Evolutionary conservation across 345 rosid genomes (phyloP).

Genomic region (Bruguiera parviflora): DNA sequence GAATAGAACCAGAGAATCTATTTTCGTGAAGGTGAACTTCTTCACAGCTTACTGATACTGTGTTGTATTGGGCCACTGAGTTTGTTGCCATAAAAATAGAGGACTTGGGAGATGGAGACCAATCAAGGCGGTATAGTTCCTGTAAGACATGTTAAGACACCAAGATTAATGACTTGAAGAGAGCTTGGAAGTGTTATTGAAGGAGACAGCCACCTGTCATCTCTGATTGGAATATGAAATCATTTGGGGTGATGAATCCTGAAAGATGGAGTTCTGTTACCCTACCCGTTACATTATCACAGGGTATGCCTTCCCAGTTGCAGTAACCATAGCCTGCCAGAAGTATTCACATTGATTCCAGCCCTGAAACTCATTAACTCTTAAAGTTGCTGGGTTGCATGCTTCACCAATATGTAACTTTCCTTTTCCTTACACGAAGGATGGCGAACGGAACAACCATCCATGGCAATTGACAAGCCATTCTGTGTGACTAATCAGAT

Average conservation of each 20-base stretch:
- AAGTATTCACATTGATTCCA: conserved; percentile 39
- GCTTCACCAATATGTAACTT: conserved; percentile 8
- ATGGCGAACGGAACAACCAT: conserved; percentile 20
- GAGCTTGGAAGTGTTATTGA: conserved; percentile 36
- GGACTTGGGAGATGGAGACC: conserved; percentile 38
- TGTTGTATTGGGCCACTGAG: conserved; percentile 42
- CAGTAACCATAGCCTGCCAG: conserved; percentile 44
- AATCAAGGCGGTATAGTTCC: conserved; percentile 47
- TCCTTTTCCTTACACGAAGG: conserved; percentile 10
- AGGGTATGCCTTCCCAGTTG: conserved; percentile 49
- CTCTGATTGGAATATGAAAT: conserved; percentile 36
- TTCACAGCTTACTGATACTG: conserved; percentile 48
- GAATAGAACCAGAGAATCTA: conserved; percentile 42
- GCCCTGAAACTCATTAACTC: conserved; percentile 40
- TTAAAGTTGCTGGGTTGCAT: conserved; percentile 44
- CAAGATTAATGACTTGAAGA: conserved; percentile 52
- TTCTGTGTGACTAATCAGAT: conserved; percentile 9
- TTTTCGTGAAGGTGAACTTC: conserved; percentile 50
- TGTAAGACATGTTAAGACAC: conserved; percentile 40
- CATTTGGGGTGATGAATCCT: conserved; percentile 39
- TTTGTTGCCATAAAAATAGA: conserved; percentile 49
- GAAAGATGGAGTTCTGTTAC: conserved; percentile 44
- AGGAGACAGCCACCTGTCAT: conserved; percentile 44
- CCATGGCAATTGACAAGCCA: conserved; percentile 28
- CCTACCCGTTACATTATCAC: conserved; percentile 38